Conservation (phyloP, 371 early-diverging fungal genomes). For the Mycotypha africana region DNA sequence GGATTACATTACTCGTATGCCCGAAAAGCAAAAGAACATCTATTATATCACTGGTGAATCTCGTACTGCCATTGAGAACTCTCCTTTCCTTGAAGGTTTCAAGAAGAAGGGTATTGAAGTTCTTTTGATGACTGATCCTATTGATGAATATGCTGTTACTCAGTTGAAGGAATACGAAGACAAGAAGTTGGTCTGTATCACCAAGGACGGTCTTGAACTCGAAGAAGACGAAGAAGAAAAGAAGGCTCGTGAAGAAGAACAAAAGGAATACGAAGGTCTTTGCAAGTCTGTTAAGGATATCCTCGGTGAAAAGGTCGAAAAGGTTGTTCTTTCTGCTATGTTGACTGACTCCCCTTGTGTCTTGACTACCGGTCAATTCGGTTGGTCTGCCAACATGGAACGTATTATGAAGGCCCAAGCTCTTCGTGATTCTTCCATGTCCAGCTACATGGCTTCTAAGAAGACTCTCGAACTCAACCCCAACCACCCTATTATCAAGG, state of each 20-base stretch:
- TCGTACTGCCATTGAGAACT: slow-evolving; percentile 91
- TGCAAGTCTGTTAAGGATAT: slow-evolving; percentile 84
- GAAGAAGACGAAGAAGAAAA: slow-evolving; percentile 97
- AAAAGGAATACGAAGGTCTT: slow-evolving; percentile 78
- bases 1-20: slow-evolving; percentile 80
- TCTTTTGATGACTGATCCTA: slow-evolving; percentile 92
- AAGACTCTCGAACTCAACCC: slow-evolving; percentile 98
- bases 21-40: slow-evolving; percentile 79
- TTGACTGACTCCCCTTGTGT: slow-evolving; percentile 96
- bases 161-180: slow-evolving; percentile 98
- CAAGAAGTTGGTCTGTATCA: slow-evolving; percentile 96
- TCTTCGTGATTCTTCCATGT: slow-evolving; percentile 94
- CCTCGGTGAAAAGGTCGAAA: slow-evolving; percentile 97
- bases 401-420: slow-evolving; percentile 99
- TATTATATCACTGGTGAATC: slow-evolving; percentile 99
- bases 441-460: slow-evolving; percentile 96
- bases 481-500: slow-evolving; percentile 87
- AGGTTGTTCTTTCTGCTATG: slow-evolving; percentile 93
- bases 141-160: slow-evolving; percentile 95
- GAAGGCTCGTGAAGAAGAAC: slow-evolving; percentile 84
- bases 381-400: slow-evolving; percentile 99
- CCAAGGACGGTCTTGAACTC: slow-evolving; percentile 98
- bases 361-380: slow-evolving; percentile 96
- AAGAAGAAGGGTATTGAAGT: slow-evolving; percentile 97
- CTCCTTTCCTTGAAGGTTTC: slow-evolving; percentile 97